Evolutionary conservation across 2,329 filamentous ascomycete species (phyloP).

Genomic region (Dendrostoma leiphaemia): DNA sequence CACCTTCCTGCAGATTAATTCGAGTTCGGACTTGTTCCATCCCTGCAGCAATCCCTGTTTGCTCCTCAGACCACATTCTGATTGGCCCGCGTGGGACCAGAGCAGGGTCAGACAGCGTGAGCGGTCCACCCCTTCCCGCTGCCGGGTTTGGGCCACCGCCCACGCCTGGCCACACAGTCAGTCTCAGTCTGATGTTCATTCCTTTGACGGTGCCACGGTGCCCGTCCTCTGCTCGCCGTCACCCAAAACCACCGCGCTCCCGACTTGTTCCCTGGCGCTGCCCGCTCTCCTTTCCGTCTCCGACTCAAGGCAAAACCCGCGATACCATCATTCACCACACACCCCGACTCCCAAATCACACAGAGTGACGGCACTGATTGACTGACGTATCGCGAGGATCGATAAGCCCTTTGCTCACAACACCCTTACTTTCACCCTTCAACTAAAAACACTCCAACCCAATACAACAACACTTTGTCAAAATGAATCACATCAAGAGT

Average conservation of each 20-base stretch:
- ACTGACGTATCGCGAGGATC: too few relatives aligned
- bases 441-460: neutral
- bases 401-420: neutral
- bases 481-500: constrained; percentile 1
- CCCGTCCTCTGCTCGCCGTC: neutral
- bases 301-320: neutral
- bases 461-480: neutral
- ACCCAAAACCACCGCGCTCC: constrained; percentile 1
- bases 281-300: neutral
- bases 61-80: too few relatives aligned
- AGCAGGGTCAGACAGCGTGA: too few relatives aligned
- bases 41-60: too few relatives aligned
- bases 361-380: neutral
- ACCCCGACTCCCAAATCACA: neutral
- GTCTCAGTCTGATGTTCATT: too few relatives aligned
- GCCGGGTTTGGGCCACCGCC: too few relatives aligned
- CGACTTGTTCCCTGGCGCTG: neutral
- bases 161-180: too few relatives aligned
- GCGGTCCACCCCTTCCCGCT: too few relatives aligned
- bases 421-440: neutral
- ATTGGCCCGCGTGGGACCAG: too few relatives aligned
- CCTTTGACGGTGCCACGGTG: too few relatives aligned
- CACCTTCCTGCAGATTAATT: neutral
- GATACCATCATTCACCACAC: neutral
- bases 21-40: too few relatives aligned